Percentiles rank a stretch among this genome's conserved stretches.
Evolutionary conservation across 192 early-diverging fungal genomes (phyloP).

Genomic region (Entophlyctis luteolus): DNA sequence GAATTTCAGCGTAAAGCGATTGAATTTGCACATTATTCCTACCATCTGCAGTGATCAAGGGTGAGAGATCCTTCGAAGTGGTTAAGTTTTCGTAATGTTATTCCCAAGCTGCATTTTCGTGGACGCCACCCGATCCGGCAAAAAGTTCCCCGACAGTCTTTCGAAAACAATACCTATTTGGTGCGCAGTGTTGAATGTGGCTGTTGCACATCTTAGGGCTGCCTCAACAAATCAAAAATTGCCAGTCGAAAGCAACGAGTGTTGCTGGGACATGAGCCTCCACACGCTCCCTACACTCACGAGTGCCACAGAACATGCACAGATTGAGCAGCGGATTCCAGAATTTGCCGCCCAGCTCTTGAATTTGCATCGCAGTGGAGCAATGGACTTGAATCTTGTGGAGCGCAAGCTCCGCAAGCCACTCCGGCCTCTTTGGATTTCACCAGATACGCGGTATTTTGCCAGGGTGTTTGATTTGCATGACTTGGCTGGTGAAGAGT

Average conservation of each 20-base stretch:
- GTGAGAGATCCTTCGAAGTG: constrained; percentile 31
- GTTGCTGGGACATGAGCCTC: constrained; percentile 56
- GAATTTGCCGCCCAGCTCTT: constrained; percentile 57
- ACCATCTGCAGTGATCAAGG: constrained; percentile 54
- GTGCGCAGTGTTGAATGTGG: constrained; percentile 73
- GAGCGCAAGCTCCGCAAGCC: constrained; percentile 51
- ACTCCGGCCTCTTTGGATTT: constrained; percentile 79
- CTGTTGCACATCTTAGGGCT: constrained; percentile 19
- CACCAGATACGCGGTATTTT: constrained; percentile 53
- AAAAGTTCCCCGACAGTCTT: constrained; percentile 77
- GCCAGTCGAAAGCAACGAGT: background rate
- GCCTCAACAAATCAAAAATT: background rate
- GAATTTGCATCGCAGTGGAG: background rate
- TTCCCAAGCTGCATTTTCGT: constrained; percentile 71
- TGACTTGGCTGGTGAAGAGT: background rate
- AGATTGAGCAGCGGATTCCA: constrained; percentile 58
- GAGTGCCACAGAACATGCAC: constrained; percentile 65
- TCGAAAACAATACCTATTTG: constrained; percentile 87
- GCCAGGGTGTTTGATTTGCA: background rate
- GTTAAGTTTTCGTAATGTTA: background rate
- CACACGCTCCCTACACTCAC: constrained; percentile 62
- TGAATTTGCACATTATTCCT: constrained; percentile 71
- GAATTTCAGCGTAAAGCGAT: constrained; percentile 76
- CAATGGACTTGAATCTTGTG: constrained; percentile 21
- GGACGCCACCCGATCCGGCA: constrained; percentile 82